These are phyloP conservation scores for Starmerella kuoi DNA, from an alignment of 805 yeast species.

Conservation along the genomic window DNA sequence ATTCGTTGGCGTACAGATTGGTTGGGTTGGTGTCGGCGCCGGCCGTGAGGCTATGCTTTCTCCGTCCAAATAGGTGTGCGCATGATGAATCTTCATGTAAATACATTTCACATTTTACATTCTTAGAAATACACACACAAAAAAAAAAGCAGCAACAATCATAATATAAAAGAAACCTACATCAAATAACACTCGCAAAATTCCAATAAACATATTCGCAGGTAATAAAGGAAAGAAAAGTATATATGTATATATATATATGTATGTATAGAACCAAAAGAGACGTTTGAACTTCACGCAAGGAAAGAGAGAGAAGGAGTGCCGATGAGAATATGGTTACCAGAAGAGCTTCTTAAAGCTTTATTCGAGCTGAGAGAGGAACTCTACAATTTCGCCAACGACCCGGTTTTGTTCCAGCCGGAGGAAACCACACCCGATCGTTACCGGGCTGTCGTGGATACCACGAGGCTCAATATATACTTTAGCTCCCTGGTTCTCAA, in stretches of 20 bases:
- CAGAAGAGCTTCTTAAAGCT: too few species aligned
- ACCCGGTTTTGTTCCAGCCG: background rate
- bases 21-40: slow-evolving; percentile 99
- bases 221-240: too few species aligned
- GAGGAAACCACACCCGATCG: background rate
- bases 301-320: too few species aligned
- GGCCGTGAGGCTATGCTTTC: slow-evolving; percentile 81
- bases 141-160: too few species aligned
- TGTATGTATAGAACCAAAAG: too few species aligned
- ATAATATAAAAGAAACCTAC: too few species aligned
- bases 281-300: too few species aligned
- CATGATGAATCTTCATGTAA: background rate
- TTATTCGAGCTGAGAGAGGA: background rate
- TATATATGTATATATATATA: too few species aligned
- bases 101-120: background rate
- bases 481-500: background rate
- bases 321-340: too few species aligned
- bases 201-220: too few species aligned
- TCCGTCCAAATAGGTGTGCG: background rate
- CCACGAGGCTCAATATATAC: slow-evolving; percentile 8
- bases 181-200: too few species aligned
- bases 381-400: background rate
- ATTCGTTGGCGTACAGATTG: slow-evolving; percentile 68
- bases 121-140: too few species aligned
- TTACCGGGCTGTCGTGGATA: slow-evolving; percentile 13